phyloP scores from a whole-genome alignment of 73 alveolate genomes.

The Tetrahymena borealis region DNA sequence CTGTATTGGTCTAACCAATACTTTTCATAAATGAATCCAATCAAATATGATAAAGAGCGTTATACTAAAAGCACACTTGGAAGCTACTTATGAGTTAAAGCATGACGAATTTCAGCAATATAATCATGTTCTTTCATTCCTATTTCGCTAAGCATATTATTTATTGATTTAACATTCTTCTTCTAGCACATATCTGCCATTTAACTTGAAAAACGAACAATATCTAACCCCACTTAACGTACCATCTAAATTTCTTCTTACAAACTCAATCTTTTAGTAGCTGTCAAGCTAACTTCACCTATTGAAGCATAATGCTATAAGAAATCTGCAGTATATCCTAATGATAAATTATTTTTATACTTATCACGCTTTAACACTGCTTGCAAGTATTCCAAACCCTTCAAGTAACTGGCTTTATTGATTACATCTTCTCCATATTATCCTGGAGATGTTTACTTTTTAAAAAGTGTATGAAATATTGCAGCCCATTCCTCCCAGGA shows the following conservation, averaged over 20 bases:
- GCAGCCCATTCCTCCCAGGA: not conserved
- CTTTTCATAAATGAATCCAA: not conserved
- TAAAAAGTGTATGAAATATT: not conserved
- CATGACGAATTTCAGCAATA: not conserved
- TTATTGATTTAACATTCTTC: not conserved
- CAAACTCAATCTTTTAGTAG: not conserved
- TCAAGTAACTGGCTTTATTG: not conserved
- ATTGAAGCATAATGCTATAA: not conserved
- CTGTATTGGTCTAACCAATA: not conserved
- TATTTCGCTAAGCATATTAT: not conserved
- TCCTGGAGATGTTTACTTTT: not conserved
- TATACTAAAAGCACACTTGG: not conserved
- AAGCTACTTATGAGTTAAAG: not conserved
- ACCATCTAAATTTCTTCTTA: not conserved
- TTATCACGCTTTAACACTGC: not conserved
- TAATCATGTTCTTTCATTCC: not conserved
- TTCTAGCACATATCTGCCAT: not conserved
- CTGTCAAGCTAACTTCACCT: not conserved
- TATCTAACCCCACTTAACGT: not conserved
- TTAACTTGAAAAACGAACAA: not conserved
- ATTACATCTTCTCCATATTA: not conserved
- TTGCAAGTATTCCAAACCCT: not conserved
- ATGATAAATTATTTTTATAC: not conserved
- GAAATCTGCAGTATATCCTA: not conserved
- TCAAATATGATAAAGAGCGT: not conserved